phyloP scores from a whole-genome alignment of 768 basidiomycete species.

The Serendipita vermifera region DNA sequence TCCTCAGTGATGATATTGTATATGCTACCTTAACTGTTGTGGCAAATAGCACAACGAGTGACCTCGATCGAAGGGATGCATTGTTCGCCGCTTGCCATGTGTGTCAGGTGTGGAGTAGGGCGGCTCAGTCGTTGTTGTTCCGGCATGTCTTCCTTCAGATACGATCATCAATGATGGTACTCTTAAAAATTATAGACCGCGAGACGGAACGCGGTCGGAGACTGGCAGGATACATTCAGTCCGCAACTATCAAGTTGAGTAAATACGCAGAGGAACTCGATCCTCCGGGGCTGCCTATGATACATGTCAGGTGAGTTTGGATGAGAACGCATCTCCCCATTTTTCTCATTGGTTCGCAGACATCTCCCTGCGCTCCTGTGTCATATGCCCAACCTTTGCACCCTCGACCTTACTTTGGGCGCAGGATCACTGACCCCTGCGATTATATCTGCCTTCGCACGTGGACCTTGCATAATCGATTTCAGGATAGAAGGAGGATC shows the following conservation, averaged over 20 bases:
- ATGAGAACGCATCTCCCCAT: not conserved
- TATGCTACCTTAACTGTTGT: not conserved
- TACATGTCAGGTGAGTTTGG: not conserved
- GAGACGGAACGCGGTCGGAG: not conserved
- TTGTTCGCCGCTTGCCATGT: not conserved
- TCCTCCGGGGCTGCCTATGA: not conserved
- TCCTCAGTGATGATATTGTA: not conserved
- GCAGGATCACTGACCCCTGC: not conserved
- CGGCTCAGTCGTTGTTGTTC: not conserved
- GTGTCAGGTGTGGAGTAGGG: not conserved
- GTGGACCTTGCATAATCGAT: not conserved
- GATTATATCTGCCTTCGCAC: not conserved
- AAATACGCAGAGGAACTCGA: not conserved
- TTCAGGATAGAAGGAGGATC: no score
- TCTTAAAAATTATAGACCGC: not conserved
- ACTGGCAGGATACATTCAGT: not conserved
- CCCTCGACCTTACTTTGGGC: not conserved
- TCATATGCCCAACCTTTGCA: not conserved
- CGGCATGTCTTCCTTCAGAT: conserved; percentile 7
- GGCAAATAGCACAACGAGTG: not conserved
- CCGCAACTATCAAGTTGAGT: not conserved
- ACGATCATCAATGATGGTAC: not conserved
- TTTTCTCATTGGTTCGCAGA: not conserved
- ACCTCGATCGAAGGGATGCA: not conserved
- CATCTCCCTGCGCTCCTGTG: conserved; percentile 1